Conservation (phyloP, 176 grass and related monocot genomes). For the Oryza punctata region DNA sequence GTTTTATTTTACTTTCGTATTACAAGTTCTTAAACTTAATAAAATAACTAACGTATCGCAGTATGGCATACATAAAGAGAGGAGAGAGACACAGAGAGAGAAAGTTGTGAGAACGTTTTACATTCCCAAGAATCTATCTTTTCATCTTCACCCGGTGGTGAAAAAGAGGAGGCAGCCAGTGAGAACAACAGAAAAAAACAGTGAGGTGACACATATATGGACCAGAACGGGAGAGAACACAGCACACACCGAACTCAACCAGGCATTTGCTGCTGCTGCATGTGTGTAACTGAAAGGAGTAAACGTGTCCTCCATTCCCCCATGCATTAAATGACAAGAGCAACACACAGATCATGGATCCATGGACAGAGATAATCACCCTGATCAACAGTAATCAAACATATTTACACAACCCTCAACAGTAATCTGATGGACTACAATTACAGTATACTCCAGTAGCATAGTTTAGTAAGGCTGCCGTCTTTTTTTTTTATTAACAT, state of each 20-base stretch:
- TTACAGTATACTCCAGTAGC: too few species aligned
- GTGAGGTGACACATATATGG: not conserved
- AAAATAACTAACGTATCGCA: too few species aligned
- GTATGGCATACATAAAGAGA: too few species aligned
- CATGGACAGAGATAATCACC: not conserved
- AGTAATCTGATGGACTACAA: not conserved
- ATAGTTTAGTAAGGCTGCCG: too few species aligned
- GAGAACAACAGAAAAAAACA: not conserved
- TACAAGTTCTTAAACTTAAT: too few species aligned
- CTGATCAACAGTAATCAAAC: not conserved
- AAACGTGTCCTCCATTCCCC: not conserved
- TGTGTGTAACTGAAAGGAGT: not conserved
- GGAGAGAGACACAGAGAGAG: too few species aligned
- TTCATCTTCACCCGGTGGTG: not conserved
- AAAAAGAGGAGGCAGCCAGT: conserved; percentile 6
- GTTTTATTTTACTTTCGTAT: too few species aligned
- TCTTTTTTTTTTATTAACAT: too few species aligned
- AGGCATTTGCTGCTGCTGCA: not conserved
- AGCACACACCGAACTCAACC: too few species aligned
- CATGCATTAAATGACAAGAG: not conserved
- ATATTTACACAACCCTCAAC: not conserved
- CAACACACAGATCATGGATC: not conserved
- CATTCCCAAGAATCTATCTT: conserved; percentile 29
- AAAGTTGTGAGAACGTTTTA: too few species aligned
- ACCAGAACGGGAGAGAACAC: not conserved